A percentile compares a stretch with the other conserved stretches of the same genome.
These are phyloP conservation scores for Ophiorrhiza pumila DNA, from an alignment of 257 asterid species.

Conservation along the genomic window DNA sequence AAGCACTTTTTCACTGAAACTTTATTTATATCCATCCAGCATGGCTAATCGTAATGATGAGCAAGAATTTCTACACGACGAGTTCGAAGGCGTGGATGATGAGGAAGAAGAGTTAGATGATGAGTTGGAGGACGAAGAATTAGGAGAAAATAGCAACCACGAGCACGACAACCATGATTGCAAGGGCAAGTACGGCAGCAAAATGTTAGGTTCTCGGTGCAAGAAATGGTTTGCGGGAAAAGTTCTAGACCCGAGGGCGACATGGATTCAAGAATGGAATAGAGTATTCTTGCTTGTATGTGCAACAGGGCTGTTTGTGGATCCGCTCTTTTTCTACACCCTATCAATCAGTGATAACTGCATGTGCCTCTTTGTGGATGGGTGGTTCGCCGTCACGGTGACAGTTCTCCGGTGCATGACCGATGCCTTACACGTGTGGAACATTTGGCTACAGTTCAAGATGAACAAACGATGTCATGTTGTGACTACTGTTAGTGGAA, in stretches of 20 bases:
- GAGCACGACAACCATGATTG: slow-evolving; percentile 17
- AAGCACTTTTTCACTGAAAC: too few species aligned
- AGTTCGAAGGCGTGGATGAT: slow-evolving; percentile 17
- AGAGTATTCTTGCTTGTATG: slow-evolving; percentile 66
- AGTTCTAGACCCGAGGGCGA: slow-evolving; percentile 51
- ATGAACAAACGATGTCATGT: slow-evolving; percentile 34
- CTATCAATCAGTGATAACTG: slow-evolving; percentile 72
- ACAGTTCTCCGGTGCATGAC: slow-evolving; percentile 86
- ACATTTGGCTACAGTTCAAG: slow-evolving; percentile 82
- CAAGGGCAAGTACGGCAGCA: slow-evolving; percentile 10
- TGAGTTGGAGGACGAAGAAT: slow-evolving; percentile 27
- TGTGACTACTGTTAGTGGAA: slow-evolving; percentile 4
- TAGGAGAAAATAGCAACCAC: too few species aligned
- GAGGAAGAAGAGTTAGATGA: slow-evolving; percentile 17
- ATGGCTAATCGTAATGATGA: slow-evolving; percentile 1
- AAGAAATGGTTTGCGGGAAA: slow-evolving; percentile 39
- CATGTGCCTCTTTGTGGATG: slow-evolving; percentile 86
- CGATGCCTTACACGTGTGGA: slow-evolving; percentile 75
- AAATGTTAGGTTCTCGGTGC: slow-evolving; percentile 15
- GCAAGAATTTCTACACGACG: slow-evolving; percentile 22
- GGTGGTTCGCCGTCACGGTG: slow-evolving; percentile 82
- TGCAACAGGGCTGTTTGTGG: slow-evolving; percentile 73
- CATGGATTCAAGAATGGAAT: slow-evolving; percentile 93
- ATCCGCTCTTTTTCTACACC: slow-evolving; percentile 80
- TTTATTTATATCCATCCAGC: not conserved